Percentiles rank a stretch among this genome's conserved stretches.
phyloP scores from a whole-genome alignment of 371 early-diverging fungal species.

The Phascolomyces articulosus region DNA sequence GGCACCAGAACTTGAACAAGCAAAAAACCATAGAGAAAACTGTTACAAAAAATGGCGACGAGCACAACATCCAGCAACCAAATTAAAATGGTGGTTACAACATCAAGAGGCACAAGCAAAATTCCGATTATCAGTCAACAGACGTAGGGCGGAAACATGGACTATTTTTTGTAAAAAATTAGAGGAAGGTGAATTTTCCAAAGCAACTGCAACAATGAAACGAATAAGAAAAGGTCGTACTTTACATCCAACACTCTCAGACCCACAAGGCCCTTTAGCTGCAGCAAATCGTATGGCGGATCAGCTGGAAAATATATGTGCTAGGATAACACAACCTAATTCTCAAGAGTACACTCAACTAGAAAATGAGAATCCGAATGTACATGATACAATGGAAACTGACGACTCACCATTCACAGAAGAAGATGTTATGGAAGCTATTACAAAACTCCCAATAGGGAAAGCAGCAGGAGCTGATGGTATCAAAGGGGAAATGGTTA shows the following conservation, averaged over 20 bases:
- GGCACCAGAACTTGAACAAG: neutral
- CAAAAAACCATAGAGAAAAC: neutral
- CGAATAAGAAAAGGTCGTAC: neutral
- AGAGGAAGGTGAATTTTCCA: neutral
- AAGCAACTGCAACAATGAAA: slow-evolving; percentile 15
- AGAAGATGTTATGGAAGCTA: neutral
- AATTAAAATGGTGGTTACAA: slow-evolving; percentile 10
- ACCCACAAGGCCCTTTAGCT: slow-evolving; percentile 9
- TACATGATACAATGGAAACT: too few relatives aligned
- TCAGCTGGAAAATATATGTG: neutral
- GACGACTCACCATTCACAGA: neutral
- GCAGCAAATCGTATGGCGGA: slow-evolving; percentile 10
- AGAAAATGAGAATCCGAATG: too few relatives aligned
- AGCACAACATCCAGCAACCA: slow-evolving; percentile 1
- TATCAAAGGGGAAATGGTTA: slow-evolving; percentile 25
- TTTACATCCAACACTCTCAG: slow-evolving; percentile 4
- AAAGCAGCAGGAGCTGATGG: slow-evolving; percentile 26
- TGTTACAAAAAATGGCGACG: slow-evolving; percentile 21
- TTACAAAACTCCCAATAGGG: neutral
- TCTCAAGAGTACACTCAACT: too few relatives aligned
- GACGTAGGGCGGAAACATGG: slow-evolving; percentile 20
- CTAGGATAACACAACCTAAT: neutral
- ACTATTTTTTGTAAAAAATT: slow-evolving; percentile 8
- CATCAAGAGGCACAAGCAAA: slow-evolving; percentile 19
- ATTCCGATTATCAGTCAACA: neutral